Percentiles rank a stretch among this genome's conserved stretches.
Evolutionary conservation across 306 rosid genomes (phyloP).

Genomic region (Rubus idaeus): DNA sequence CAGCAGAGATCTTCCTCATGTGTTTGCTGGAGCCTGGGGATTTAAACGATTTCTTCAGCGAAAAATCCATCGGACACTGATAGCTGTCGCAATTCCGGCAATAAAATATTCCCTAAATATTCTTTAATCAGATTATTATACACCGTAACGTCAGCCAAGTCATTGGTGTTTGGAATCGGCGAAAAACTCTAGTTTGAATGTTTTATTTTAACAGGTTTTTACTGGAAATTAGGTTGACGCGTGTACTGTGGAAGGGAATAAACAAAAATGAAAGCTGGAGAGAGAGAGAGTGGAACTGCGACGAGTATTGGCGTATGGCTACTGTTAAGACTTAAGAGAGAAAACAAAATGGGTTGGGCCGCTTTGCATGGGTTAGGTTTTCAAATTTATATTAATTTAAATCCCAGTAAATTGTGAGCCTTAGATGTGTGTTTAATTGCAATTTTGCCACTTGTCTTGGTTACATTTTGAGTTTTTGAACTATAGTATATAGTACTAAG

Average conservation of each 20-base stretch:
- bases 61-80: conserved; percentile 49
- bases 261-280: background rate
- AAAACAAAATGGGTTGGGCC: background rate
- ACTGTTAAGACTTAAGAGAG: background rate
- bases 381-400: background rate
- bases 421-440: background rate
- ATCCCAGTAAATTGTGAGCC: background rate
- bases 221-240: conserved; percentile 32
- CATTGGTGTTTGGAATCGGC: background rate
- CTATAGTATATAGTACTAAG: too few species aligned
- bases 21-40: conserved; percentile 44
- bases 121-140: background rate
- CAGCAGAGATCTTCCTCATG: conserved; percentile 32
- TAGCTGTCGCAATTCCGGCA: background rate
- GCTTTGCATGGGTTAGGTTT: conserved; percentile 7
- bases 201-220: background rate
- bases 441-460: background rate
- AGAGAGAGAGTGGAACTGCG: background rate
- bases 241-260: conserved; percentile 23
- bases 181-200: background rate
- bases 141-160: background rate
- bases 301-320: background rate
- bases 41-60: conserved; percentile 60
- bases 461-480: too few species aligned
- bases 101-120: conserved; percentile 4